Base-by-base conservation (phyloP, 345 rosid species). In the Eucalyptus globulus region DNA sequence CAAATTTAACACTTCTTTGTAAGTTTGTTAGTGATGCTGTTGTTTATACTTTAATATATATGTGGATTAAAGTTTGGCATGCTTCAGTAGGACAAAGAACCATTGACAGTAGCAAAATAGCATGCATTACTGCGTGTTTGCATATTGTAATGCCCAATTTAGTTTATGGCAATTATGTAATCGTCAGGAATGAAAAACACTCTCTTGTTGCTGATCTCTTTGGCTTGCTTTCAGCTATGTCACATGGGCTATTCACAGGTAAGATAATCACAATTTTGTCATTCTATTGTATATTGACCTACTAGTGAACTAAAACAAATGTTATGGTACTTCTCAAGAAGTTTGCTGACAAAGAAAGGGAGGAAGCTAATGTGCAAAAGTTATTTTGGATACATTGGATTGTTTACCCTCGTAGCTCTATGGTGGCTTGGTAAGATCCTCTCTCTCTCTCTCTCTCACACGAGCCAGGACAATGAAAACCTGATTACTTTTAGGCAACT, bases 211-310 rank as follows among this genome's bases (percentile, higher is more conserved):
- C 98, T 45, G 99, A 98, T 94, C 96, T 98, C 89, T 97, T 95
- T 87, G 99, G 99, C 91, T 96, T 98, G 93, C 95, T 98, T 90
- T 98, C 99, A 88, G 99, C 99, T 31, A 80, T 98, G 93, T 96
- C 94, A 1, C 96, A 98, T 89, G 99, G 98, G 85, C 93, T 98
- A 89, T 98, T 98, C 92, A 98, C 98, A 88, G 99, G 99, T 94
- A 86, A 87, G 86, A 97, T 56, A 56, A 4, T 56, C 29, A 8
- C 7, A 27, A 6, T 60, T 6, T 60, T 60, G 69, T 60, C 69
- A 27, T 60, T 60, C 69, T 27, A 5, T 60, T 12, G 14, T 60
- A 6, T 60, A 60, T 60, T 11, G 31, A 62, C 69, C 69, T 27
- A 62, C 69, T 62, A 62, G 5, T n/a, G 37, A 29, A n/a, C 17